Conservation (phyloP, 768 basidiomycete genomes). For the Suillus paluster region DNA sequence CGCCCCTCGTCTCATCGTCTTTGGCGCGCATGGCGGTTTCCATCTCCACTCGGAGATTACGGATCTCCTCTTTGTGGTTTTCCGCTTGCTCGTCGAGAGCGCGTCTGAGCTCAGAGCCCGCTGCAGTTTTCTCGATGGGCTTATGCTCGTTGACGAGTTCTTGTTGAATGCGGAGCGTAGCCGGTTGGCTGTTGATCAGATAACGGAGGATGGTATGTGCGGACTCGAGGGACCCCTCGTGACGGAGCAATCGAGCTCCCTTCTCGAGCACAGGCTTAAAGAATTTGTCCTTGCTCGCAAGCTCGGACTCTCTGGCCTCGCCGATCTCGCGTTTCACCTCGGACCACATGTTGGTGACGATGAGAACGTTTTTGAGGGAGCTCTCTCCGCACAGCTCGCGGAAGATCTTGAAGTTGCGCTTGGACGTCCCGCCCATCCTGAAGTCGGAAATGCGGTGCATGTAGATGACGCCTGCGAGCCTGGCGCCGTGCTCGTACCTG, state of each 20-base stretch:
- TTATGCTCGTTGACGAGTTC: constrained; percentile 57
- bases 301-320: constrained; percentile 49
- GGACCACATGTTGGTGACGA: constrained; percentile 61
- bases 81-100: constrained; percentile 52
- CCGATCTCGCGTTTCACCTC: constrained; percentile 44
- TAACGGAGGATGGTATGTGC: constrained; percentile 47
- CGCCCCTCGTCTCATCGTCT: constrained; percentile 50
- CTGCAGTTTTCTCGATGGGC: constrained; percentile 54
- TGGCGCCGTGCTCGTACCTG: constrained; percentile 41
- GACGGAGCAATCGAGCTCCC: constrained; percentile 49
- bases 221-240: constrained; percentile 44
- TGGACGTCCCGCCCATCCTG: constrained; percentile 54
- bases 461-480: constrained; percentile 57
- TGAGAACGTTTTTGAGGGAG: constrained; percentile 52
- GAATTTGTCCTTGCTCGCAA: constrained; percentile 45
- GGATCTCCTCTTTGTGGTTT: constrained; percentile 52
- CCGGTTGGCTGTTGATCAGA: constrained; percentile 45
- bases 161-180: constrained; percentile 54
- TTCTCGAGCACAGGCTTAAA: constrained; percentile 57
- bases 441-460: constrained; percentile 58
- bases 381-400: constrained; percentile 55
- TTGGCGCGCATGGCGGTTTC: constrained; percentile 46
- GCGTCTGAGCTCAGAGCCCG: constrained; percentile 54
- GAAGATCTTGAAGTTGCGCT: constrained; percentile 56
- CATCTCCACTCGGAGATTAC: constrained; percentile 50